Base-by-base conservation (phyloP, 2,329 filamentous ascomycete species). In the Claviceps paspali region DNA sequence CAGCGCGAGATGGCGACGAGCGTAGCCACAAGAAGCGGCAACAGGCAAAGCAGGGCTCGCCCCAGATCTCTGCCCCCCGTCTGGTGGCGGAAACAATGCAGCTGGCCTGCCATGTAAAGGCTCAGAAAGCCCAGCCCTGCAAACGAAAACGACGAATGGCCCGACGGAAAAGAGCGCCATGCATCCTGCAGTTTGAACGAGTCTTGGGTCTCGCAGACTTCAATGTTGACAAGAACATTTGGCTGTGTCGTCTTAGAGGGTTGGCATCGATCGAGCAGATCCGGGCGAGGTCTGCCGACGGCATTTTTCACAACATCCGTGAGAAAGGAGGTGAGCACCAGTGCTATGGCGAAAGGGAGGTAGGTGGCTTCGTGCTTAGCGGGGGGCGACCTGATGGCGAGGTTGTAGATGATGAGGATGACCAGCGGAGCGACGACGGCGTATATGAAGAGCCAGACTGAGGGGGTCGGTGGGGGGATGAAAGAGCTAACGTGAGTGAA, bases 301-400 rank as follows among this genome's bases (percentile, higher is more conserved):
- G 81, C 72, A 53, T 93, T 94, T 60, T 98, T 98, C 52, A 96
- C 69, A 21, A 88, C 63, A 54, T 96, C 87, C 31, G 91, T 96
- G 30, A 96, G 65, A 55, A 95, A 81, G 5, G 76, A 72, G 0
- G 84, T 80, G 35, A 94, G 67, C 47, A 85, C 67, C 19, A 96
- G 59, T 45, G 78, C 73, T 49, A 88, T 84, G 35, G 78, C 63
- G 42, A 95, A 76, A 17, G 85, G 82, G 1, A 98, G 73, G 36
- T 93, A 63, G 0, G 85, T 82, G 45, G 87, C 82, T 60, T 96
- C 87, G 41, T 82, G 73, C 55, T 93, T 92, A 56, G 92, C 82
- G 7, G 70, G 57, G 5, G 73, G 68, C 1, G 82, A 75, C 33
- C 73, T 70, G 23, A 71, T 57, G 27, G 74, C 39, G 37, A 73